These are phyloP conservation scores for Dictyophora rubrovolvata DNA, from an alignment of 768 basidiomycete species.

Conservation along the genomic window DNA sequence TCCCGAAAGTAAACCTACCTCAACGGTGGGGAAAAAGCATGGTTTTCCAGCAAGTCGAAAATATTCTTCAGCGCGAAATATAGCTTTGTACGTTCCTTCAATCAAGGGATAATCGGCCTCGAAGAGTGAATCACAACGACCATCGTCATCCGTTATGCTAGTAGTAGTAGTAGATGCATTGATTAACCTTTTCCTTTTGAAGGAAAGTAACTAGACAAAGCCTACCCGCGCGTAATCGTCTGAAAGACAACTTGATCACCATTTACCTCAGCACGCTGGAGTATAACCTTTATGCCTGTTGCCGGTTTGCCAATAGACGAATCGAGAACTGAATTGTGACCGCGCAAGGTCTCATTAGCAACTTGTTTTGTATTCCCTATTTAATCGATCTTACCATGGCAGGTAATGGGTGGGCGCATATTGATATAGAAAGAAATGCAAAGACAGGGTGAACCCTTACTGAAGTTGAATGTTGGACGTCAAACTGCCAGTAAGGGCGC, in stretches of 20 bases:
- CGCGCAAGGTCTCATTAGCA: background rate
- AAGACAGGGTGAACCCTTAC: background rate
- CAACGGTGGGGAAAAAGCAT: constrained; percentile 87
- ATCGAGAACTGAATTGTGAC: constrained; percentile 58
- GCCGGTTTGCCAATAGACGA: constrained; percentile 78
- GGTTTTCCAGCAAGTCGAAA: constrained; percentile 52
- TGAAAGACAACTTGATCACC: constrained; percentile 37
- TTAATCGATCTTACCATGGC: constrained; percentile 52
- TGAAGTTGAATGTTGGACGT: background rate
- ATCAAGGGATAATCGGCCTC: constrained; percentile 41
- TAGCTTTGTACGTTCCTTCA: constrained; percentile 70
- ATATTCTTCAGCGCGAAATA: constrained; percentile 77
- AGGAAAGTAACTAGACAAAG: background rate
- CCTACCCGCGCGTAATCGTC: constrained; percentile 52
- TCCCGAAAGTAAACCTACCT: constrained; percentile 39
- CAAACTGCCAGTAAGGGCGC: background rate
- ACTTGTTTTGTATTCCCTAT: background rate
- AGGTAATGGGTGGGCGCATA: constrained; percentile 74
- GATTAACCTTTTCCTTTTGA: too few relatives aligned
- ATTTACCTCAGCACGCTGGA: constrained; percentile 39
- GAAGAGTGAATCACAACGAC: constrained; percentile 72
- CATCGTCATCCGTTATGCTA: constrained; percentile 72
- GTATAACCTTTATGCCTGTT: constrained; percentile 48
- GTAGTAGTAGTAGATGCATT: background rate
- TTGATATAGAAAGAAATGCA: background rate